phyloP scores from a whole-genome alignment of 2,329 filamentous ascomycete species.

The Catunica adiposa region DNA sequence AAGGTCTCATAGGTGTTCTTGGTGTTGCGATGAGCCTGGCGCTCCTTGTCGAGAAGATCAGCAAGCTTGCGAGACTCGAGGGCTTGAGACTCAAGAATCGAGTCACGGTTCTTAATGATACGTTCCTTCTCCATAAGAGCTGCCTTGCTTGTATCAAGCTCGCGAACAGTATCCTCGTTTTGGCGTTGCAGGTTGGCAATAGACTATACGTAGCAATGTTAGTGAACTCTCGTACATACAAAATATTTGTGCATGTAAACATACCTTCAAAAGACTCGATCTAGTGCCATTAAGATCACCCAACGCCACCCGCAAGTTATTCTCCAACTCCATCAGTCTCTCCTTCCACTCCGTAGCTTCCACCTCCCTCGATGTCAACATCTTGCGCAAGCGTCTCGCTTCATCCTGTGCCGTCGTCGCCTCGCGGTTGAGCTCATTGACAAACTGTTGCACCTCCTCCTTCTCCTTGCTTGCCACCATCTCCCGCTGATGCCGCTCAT shows the following conservation, averaged over 20 bases:
- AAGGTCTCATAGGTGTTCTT: slow-evolving; percentile 77
- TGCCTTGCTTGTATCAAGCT: slow-evolving; percentile 63
- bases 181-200: slow-evolving; percentile 79
- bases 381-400: slow-evolving; percentile 64
- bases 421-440: slow-evolving; percentile 84
- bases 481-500: slow-evolving; percentile 75
- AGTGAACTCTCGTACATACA: not conserved
- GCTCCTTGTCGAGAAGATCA: slow-evolving; percentile 83
- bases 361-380: slow-evolving; percentile 63
- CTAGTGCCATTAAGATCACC: slow-evolving; percentile 77
- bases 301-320: slow-evolving; percentile 68
- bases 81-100: slow-evolving; percentile 71
- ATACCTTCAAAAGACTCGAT: slow-evolving; percentile 65
- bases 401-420: slow-evolving; percentile 73
- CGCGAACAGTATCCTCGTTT: slow-evolving; percentile 65
- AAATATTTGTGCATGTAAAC: slow-evolving; percentile 15
- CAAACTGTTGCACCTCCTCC: slow-evolving; percentile 81
- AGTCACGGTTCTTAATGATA: slow-evolving; percentile 75
- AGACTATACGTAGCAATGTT: slow-evolving; percentile 31
- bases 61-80: slow-evolving; percentile 72
- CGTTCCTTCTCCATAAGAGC: slow-evolving; percentile 80
- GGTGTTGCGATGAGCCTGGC: slow-evolving; percentile 67
- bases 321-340: slow-evolving; percentile 75
- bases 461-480: slow-evolving; percentile 77
- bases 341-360: slow-evolving; percentile 88